Evolutionary conservation across 78 protist genomes (phyloP), one percentile per base, ranked within the genome.

Genomic region (Thecamonas trahens): DNA sequence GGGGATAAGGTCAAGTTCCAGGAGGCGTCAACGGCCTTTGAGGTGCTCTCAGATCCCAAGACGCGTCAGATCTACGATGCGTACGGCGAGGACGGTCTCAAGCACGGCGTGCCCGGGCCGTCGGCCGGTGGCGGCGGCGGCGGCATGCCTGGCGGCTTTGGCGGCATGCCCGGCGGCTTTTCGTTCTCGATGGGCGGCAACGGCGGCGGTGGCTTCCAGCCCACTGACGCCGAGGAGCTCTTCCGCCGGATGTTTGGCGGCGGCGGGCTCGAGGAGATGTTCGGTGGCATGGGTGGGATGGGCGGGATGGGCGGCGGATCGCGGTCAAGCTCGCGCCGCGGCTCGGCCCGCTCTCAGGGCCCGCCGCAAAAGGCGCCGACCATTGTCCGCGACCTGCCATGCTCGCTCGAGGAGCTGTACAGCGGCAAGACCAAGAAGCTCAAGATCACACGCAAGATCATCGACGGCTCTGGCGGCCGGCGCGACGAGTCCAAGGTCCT

Each of bases 381-480:
- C 20, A 35, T 67, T 26, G 17, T 0, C 14, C 32, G 40, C 18
- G 18, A 37, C 13, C 66, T 84, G 50, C 47, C 62, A 18, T 2
- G 26, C 24, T 22, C 62, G 26, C 59, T 84, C 29, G 83, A 84
- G 45, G 84, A 84, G 28, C 57, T 84, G 31, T 45, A 49, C 70
- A 26, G n/a, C 8, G 89, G 89, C 62, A 0, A 29, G 20, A 38
- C 32, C 9, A 79, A 77, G 76, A 57, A 59, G 42, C 20, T 88
- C 52, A 61, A 76, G 62, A 42, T 88, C 60, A 77, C 83, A 1
- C 44, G 70, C 22, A 44, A 13, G 26, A 44, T 69, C 32, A 38
- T 60, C 40, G 76, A 60, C 62, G 3, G 44, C 44, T 39, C 17
- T 39, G 44, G 44, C 44, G 44, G 17, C 44, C 17, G 7, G 17